Conservation (phyloP, 1,139 yeast species). For the Hansenula lynferdii region DNA sequence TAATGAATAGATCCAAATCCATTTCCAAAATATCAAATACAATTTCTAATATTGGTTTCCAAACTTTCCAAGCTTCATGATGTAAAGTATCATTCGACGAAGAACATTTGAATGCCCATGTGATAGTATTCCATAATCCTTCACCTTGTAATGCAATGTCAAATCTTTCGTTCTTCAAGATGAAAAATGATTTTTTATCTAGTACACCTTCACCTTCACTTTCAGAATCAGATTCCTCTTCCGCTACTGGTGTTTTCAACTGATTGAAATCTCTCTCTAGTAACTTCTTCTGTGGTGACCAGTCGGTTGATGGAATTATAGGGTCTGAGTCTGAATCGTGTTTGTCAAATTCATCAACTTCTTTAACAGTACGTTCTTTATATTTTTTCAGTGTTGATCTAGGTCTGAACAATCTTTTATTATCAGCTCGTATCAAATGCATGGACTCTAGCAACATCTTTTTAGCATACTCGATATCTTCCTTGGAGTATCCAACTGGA, state of each 20-base stretch:
- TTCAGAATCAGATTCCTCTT: background rate
- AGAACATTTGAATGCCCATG: slow-evolving; percentile 19
- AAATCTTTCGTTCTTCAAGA: slow-evolving; percentile 17
- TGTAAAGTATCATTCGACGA: slow-evolving; percentile 2
- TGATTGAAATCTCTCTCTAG: slow-evolving; percentile 9
- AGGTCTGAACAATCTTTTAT: slow-evolving; percentile 8
- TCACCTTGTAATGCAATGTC: slow-evolving; percentile 15
- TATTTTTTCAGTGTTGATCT: slow-evolving; percentile 7
- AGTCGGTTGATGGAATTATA: background rate
- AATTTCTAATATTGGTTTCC: slow-evolving; percentile 15
- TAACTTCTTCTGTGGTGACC: slow-evolving; percentile 20
- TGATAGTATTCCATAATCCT: slow-evolving; percentile 15
- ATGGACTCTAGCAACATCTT: slow-evolving; percentile 10
- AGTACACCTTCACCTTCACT: slow-evolving; percentile 8
- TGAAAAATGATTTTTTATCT: slow-evolving; percentile 13
- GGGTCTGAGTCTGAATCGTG: background rate
- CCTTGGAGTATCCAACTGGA: slow-evolving; percentile 1
- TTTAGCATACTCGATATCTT: slow-evolving; percentile 7
- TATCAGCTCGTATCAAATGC: slow-evolving; percentile 7
- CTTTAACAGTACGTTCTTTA: slow-evolving; percentile 5
- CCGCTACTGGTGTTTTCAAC: background rate
- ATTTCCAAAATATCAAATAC: slow-evolving; percentile 15
- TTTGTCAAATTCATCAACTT: slow-evolving; percentile 1
- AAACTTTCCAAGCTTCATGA: slow-evolving; percentile 16
- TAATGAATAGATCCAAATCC: slow-evolving; percentile 9